A percentile compares a stretch with the other conserved stretches of the same genome.
phyloP scores from a whole-genome alignment of 179 eudicot genomes.

The Kewa caespitosa region DNA sequence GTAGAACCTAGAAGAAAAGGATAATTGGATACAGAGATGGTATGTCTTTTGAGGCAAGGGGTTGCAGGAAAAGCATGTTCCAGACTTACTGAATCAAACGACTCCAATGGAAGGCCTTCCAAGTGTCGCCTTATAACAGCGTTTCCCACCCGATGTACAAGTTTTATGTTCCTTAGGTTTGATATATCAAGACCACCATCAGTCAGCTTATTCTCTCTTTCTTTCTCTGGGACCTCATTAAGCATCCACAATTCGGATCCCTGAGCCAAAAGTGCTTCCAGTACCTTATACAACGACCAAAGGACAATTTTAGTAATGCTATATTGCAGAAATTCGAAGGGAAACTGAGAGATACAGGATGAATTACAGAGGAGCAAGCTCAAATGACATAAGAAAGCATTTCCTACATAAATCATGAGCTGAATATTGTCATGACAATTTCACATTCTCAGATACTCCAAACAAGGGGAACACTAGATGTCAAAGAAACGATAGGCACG shows the following conservation, averaged over 20 bases:
- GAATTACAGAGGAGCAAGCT: not conserved
- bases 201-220: slow-evolving; percentile 71
- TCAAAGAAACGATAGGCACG: no score
- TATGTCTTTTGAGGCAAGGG: not conserved
- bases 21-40: not conserved
- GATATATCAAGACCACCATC: slow-evolving; percentile 88
- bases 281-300: slow-evolving; percentile 41
- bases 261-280: slow-evolving; percentile 77
- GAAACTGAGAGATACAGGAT: not conserved
- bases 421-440: not conserved
- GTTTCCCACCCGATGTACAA: slow-evolving; percentile 85
- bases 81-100: slow-evolving; percentile 88
- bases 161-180: slow-evolving; percentile 58
- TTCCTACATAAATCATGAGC: not conserved
- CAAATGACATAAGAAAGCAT: not conserved
- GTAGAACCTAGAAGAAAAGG: not conserved
- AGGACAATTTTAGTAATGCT: not conserved
- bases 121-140: slow-evolving; percentile 85
- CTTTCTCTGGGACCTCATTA: slow-evolving; percentile 78
- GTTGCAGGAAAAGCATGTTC: not conserved
- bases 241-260: slow-evolving; percentile 97
- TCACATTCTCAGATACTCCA: not conserved
- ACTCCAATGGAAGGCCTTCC: slow-evolving; percentile 80
- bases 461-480: not conserved
- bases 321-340: not conserved